Base-by-base conservation (phyloP, 176 grass and related monocot species). In the Triticum timopheevii region DNA sequence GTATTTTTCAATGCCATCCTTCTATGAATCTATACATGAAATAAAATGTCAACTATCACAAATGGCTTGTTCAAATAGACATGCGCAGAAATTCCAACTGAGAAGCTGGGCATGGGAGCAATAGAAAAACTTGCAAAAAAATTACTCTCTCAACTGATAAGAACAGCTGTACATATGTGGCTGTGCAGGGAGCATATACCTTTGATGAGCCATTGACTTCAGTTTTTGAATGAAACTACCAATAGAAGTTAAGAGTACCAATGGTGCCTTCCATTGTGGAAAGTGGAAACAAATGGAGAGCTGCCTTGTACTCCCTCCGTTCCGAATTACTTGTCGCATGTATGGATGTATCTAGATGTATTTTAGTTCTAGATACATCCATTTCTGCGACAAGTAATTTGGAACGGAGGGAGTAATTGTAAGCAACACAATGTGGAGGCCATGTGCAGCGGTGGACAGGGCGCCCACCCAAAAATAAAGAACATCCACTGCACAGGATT, bases 371-470 rank as follows among this genome's bases (percentile, higher is more conserved):
- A n/a, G n/a, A n/a, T n/a, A n/a, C n/a, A n/a, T n/a, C n/a, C n/a
- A n/a, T n/a, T n/a, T n/a, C n/a, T n/a, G n/a, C n/a, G n/a, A n/a
- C n/a, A n/a, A n/a, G n/a, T n/a, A n/a, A n/a, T n/a, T n/a, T n/a
- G n/a, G n/a, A n/a, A n/a, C n/a, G n/a, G n/a, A n/a, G n/a, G n/a
- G n/a, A n/a, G 31, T 31, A 31, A 31, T 31, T 31, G 31, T 16
- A 81, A 88, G 63, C 86, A 78, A 85, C 73, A 34, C 13, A 23
- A 63, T 30, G 63, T 82, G 35, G 72, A 65, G 52, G 72, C 86
- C 86, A 88, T 79, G 82, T 92, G 86, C 86, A 34, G n/a, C 72
- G 22, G 24, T 76, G 44, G 77, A 25, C 82, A 77, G 25, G 77
- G 38, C n/a, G 36, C 52, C 81, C 66, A 62, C 54, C 58, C 39